Evolutionary conservation across 2,329 filamentous ascomycete species (phyloP), one percentile per base, ranked within the genome.

Genomic region (Dichotomopilus funicola): DNA sequence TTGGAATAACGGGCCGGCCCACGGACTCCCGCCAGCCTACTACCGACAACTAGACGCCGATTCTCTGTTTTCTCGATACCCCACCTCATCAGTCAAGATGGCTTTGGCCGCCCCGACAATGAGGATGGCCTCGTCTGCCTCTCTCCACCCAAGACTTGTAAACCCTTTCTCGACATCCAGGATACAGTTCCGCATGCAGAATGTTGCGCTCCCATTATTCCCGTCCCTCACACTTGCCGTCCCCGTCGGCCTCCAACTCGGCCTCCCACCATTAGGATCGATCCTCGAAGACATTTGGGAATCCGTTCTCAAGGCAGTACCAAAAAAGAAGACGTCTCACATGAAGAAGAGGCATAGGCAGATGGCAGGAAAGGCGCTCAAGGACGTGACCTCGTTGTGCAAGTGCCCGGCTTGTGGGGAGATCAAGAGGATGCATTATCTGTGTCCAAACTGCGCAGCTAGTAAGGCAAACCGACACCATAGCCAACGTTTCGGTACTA

Each of bases 241-340:
- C 7, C 64, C 65, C 9, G 59, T 62, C 49, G 72, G 76, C 41
- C 75, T 89, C 61, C 78, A 83, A 62, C 67, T 78, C 55, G 73
- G 73, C 55, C 65, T 81, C 9, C 77, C 77, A 7, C 82, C 76
- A 49, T 76, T 91, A 51, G 85, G 88, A 5, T 80, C 80, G 5
- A 68, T 91, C n/a, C 73, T 96, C 27, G 85, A 82, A 54, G 88
- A 88, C 60, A 85, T 99, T 66, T 97, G 92, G 92, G 92, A 96
- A 64, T 91, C 89, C 5, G 82, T 99, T 46, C 78, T 99, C 63
- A 86, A 86, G 62, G 94, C 94, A 1, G 94, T 97, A 12, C 94
- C 94, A 5, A 99, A 99, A 81, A 97, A 96, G 77, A 99, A 97
- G 82, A 95, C 91, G 37, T 96, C 92, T 43, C 90, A 99, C 72